Conservation (phyloP, 805 yeast species). For the Myxozyma udenii region DNA sequence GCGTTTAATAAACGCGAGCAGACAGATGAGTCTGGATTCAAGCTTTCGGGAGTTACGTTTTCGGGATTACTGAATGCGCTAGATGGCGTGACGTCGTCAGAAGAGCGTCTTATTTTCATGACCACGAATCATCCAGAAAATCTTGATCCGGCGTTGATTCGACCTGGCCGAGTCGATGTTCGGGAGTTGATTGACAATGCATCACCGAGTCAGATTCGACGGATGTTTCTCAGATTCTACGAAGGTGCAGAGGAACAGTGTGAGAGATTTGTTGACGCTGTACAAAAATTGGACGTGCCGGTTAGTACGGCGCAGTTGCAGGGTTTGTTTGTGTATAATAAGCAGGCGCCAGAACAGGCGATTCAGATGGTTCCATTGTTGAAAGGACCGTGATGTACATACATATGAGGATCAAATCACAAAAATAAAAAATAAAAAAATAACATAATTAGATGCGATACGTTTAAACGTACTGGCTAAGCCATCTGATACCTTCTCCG, state of each 20-base stretch:
- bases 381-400: slow-evolving; percentile 6
- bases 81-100: slow-evolving; percentile 97
- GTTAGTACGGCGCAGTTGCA: slow-evolving; percentile 93
- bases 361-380: slow-evolving; percentile 51
- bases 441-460: not conserved
- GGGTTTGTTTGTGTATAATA: slow-evolving; percentile 90
- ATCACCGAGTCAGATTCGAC: slow-evolving; percentile 68
- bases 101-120: slow-evolving; percentile 95
- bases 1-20: slow-evolving; percentile 85
- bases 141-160: slow-evolving; percentile 84
- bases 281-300: slow-evolving; percentile 48
- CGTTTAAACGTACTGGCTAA: slow-evolving; percentile 56
- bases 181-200: slow-evolving; percentile 84
- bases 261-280: slow-evolving; percentile 46
- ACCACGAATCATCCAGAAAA: slow-evolving; percentile 96
- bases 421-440: not conserved
- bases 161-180: slow-evolving; percentile 93
- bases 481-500: slow-evolving; percentile 98
- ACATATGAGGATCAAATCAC: not conserved
- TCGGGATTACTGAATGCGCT: slow-evolving; percentile 90
- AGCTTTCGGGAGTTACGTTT: slow-evolving; percentile 82
- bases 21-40: slow-evolving; percentile 68
- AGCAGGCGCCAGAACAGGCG: slow-evolving; percentile 75
- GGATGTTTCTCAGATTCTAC: slow-evolving; percentile 88
- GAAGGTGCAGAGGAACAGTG: slow-evolving; percentile 49